Evolutionary conservation across 257 asterid species (phyloP), one percentile per base, ranked within the genome.

Genomic region (Eustoma russellianum): DNA sequence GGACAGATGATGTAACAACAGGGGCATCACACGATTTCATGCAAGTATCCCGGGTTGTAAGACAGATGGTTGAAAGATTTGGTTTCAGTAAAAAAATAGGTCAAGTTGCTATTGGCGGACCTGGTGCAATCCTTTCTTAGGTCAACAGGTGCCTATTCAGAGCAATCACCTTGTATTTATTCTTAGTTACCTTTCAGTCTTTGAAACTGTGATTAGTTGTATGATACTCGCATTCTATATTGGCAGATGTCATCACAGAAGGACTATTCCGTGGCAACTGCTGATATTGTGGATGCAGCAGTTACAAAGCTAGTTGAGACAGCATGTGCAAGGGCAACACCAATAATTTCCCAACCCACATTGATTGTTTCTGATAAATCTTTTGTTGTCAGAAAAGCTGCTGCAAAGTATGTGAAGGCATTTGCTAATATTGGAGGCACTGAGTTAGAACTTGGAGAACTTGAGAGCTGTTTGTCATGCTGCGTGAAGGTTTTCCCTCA

Each of bases 11-110:
- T 6, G 99, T 92, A 18, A 92, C 95, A n/a, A 92, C 99, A 11
- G 99, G 99, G n/a, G 97, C 99, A 51, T 92, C 99, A 28, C 83
- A 79, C n/a, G 99, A 92, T 70, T 85, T 85, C 79, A 85, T 85
- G 97, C 99, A 92, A 81, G 99, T 92, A 10, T 92, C 99, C 3
- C 67, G 97, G 72, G 99, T 92, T 9, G 95, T 95, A 15, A 73
- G 99, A 52, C 99, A 92, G 70, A 92, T 92, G 99, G 97, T 92
- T 3, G 99, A 88, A 83, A 83, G 95, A 59, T 88, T 88, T 38
- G 97, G 97, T 15, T 92, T 92, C 85, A 92, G 99, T 85, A 79
- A 83, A 58, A 85, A 85, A 80, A 92, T 92, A 1, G 97, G 99
- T 35, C 97, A 92, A 66, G 72, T 88, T 9, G 99, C 99, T 60